These are phyloP conservation scores for Solanum tacnaense DNA, from an alignment of 257 asterid species.

Conservation along the genomic window DNA sequence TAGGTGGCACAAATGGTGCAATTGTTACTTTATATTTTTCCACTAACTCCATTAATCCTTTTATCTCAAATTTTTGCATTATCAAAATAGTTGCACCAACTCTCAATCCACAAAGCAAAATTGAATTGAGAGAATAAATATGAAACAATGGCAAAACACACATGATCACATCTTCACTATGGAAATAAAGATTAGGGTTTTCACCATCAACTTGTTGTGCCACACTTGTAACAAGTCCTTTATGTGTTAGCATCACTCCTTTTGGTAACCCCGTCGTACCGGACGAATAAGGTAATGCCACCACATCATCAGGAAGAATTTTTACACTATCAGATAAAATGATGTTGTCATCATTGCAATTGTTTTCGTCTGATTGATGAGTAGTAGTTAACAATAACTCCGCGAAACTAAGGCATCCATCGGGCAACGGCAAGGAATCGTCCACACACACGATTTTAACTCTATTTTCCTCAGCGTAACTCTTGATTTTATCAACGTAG, in stretches of 20 bases:
- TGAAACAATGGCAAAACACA: slow-evolving; percentile 35
- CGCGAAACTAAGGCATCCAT: slow-evolving; percentile 10
- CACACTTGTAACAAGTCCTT: slow-evolving; percentile 22
- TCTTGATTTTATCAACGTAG: slow-evolving; percentile 12
- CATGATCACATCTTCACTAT: slow-evolving; percentile 21
- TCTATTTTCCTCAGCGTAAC: neutral
- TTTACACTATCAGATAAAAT: slow-evolving; percentile 8
- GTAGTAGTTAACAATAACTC: neutral
- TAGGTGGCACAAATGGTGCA: slow-evolving; percentile 33
- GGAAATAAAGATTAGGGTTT: slow-evolving; percentile 21
- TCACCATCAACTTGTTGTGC: slow-evolving; percentile 37
- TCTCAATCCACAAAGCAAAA: slow-evolving; percentile 23
- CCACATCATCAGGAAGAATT: slow-evolving; percentile 9
- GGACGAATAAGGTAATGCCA: slow-evolving; percentile 24
- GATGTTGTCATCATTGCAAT: neutral
- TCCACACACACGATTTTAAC: slow-evolving; percentile 13
- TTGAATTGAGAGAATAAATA: slow-evolving; percentile 16
- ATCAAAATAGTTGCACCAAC: slow-evolving; percentile 28
- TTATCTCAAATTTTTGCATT: slow-evolving; percentile 27
- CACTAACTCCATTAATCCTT: slow-evolving; percentile 11
- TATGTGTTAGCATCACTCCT: slow-evolving; percentile 30
- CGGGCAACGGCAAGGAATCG: neutral
- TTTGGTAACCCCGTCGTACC: slow-evolving; percentile 31
- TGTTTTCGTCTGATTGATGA: neutral
- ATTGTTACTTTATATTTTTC: slow-evolving; percentile 23